Evolutionary conservation across 805 yeast genomes (phyloP).

Genomic region (Monosporozyma servazzii): DNA sequence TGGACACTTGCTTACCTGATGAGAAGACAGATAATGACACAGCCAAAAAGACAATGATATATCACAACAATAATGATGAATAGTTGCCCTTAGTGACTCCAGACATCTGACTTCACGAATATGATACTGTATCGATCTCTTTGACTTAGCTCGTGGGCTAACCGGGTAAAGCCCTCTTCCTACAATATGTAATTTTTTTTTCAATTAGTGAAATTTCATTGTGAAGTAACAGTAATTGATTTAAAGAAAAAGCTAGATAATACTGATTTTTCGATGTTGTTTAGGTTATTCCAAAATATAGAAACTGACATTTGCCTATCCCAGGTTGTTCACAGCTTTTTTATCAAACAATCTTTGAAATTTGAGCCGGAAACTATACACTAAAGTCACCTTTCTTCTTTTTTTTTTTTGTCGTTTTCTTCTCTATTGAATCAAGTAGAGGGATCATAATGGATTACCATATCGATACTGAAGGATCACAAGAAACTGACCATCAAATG

Average conservation of each 20-base stretch:
- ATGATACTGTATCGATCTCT: not conserved
- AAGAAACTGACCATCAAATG: not conserved
- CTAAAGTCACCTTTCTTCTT: not conserved
- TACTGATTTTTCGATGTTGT: not conserved
- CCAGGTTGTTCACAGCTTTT: not conserved
- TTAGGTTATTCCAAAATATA: not conserved
- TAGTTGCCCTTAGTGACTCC: not conserved
- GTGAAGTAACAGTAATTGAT: not conserved
- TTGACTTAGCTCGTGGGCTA: not conserved
- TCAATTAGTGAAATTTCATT: not conserved
- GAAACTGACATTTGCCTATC: not conserved
- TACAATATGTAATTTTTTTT: not conserved
- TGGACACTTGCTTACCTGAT: slow-evolving; percentile 42
- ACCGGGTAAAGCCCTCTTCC: not conserved
- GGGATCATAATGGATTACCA: not conserved
- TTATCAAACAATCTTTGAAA: not conserved
- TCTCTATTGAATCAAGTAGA: not conserved
- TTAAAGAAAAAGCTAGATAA: not conserved
- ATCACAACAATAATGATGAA: not conserved
- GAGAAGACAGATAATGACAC: slow-evolving; percentile 4
- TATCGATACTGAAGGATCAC: not conserved
- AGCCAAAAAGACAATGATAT: not conserved
- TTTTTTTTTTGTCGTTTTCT: not conserved
- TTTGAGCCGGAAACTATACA: not conserved
- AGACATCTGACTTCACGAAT: not conserved